Base-by-base conservation (phyloP, 2,329 filamentous ascomycete genomes). In the Exophiala spinifera region DNA sequence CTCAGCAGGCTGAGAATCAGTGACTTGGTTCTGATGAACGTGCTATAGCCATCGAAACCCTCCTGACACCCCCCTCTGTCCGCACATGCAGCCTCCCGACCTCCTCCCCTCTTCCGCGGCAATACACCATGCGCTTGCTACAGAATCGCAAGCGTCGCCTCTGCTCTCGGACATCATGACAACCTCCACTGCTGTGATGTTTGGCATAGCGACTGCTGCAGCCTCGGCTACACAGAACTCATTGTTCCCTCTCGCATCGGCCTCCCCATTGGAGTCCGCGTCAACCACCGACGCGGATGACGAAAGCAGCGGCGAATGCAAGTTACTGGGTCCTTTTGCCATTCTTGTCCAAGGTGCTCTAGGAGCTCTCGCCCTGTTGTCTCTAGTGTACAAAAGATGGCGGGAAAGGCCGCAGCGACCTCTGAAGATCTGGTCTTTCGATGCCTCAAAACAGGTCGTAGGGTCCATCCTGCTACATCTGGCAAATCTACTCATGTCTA, bases 341-440 rank as follows among this genome's bases (percentile, higher is more conserved):
- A 80, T 99, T 51, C 67, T 99, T 31, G 87, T 99, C 4, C 94
- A 99, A 75, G 87, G 83, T 40, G 89, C 90, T 1, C 82, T 99
- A 15, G 94, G 94, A 15, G 83, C 80, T 15, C 76, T 96, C 52
- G 94, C 94, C 7, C 75, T 97, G 49, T 76, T 92, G 51, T 89
- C 91, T 1, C 80, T 99, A 46, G 92, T 97, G 6, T 95, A 84
- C 76, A 99, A 99, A 77, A 82, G 94, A 63, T 96, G 88, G 84
- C 83, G 89, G 61, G 94, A 99, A 74, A 81, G 89, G 53, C 92
- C 94, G 1, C 92, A 96, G 70, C 82, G 94, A 51, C 92, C 92
- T 1, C 68, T 97, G 67, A 95, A 95, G 79, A 91, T 99, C 62
- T 99, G 94, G 92, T 91, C 89, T 71, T 99, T 97, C 70, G 94